These are phyloP conservation scores for Psilocybe cyanescens DNA, from an alignment of 768 basidiomycete genomes.

Conservation along the genomic window DNA sequence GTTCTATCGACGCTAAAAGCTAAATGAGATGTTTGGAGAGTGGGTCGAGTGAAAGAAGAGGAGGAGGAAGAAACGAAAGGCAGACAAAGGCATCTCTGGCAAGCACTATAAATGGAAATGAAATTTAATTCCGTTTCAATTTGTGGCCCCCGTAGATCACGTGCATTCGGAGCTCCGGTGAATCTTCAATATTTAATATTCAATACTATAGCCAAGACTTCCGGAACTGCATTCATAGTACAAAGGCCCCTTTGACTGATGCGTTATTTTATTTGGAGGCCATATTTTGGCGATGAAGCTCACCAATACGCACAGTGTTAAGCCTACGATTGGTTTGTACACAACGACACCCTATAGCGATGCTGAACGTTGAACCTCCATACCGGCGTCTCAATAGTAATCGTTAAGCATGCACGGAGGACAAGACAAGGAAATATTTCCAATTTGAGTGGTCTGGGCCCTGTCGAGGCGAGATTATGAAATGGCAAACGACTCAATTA, in stretches of 20 bases:
- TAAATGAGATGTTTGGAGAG: not conserved
- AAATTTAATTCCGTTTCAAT: conserved; percentile 20
- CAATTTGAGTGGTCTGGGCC: not conserved
- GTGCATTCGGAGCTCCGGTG: not conserved
- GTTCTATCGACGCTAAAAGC: not conserved
- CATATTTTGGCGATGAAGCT: too few relatives aligned
- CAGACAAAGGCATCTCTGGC: conserved; percentile 4
- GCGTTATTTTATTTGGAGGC: not conserved
- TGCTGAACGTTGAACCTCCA: too few relatives aligned
- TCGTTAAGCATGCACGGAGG: not conserved
- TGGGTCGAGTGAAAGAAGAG: conserved; percentile 4
- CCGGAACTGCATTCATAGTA: not conserved
- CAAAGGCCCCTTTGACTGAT: not conserved
- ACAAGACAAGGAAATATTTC: not conserved
- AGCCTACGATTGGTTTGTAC: too few relatives aligned
- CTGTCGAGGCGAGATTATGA: not conserved
- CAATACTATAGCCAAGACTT: not conserved
- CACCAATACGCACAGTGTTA: too few relatives aligned
- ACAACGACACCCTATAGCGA: too few relatives aligned
- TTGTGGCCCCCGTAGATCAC: conserved; percentile 10
- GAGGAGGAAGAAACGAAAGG: conserved; percentile 7
- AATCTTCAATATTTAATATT: too few relatives aligned
- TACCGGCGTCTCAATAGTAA: not conserved
- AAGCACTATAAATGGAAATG: conserved; percentile 20
- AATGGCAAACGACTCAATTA: not conserved